Base-by-base conservation (phyloP, 2,329 filamentous ascomycete species). In the Hirsutella thompsonii region DNA sequence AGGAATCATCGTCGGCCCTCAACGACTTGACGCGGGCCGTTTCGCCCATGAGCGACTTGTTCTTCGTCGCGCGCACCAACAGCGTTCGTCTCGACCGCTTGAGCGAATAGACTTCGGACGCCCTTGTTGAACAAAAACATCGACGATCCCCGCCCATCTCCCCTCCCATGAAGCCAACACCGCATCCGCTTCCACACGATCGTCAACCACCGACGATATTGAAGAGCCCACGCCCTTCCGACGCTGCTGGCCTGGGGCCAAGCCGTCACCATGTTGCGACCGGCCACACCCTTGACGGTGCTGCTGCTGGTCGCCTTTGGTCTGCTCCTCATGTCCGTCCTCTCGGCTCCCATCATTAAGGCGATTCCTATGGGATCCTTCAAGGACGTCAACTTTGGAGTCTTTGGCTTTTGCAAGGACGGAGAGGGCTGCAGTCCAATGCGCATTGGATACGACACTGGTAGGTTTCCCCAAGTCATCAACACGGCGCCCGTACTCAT, bases 301-400 rank as follows among this genome's bases (percentile, higher is more conserved):
- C 68, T 96, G 59, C 81, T 96, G 55, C 75, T 93, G 47, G 72
- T 76, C 55, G 88, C 90, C 49, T 95, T 98, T 62, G 82, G 72
- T 47, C 70, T 96, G 46, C 72, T 96, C 40, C 69, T 96, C 37
- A 70, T 98, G 32, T 85, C 88, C 37, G 85, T 89, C 32, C 67
- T 98, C n/a, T 94, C 90, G 1, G 89, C 87, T 0, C 92, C 92
- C 16, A 79, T 98, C 50, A 82, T 96, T 57, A 79, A 83, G 55
- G 74, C 71, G 20, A 93, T 98, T 37, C 86, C 88, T 9, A 70
- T 98, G 34, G 89, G 84, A 30, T 79, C 76, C 40, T 90, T 80
- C 56, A 66, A 80, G 34, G 79, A 81, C 52, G 76, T 85, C 51
- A 80, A 79, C 50, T 95, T 93, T 68, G 92, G 92, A 38, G 89